Percentiles rank a stretch among this genome's conserved stretches.
phyloP scores from a whole-genome alignment of 2,329 filamentous ascomycete genomes.

The Epichloe sp. region DNA sequence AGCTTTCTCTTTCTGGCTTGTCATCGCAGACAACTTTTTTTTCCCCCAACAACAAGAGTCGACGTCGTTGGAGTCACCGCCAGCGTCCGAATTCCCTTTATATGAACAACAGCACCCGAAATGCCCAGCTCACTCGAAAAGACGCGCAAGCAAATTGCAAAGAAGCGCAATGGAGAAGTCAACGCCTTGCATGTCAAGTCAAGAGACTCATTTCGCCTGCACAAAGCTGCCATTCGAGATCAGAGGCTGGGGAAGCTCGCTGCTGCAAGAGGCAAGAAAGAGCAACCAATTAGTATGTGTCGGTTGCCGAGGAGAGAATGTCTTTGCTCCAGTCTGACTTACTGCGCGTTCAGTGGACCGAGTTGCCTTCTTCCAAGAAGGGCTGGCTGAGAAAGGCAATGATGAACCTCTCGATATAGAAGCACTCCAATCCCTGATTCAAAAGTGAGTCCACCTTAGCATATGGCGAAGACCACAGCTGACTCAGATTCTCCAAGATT shows the following conservation, averaged over 20 bases:
- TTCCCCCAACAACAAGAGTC: background rate
- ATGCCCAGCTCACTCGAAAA: constrained; percentile 75
- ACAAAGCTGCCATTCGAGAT: constrained; percentile 67
- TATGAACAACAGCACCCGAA: constrained; percentile 12
- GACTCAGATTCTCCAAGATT: constrained; percentile 31
- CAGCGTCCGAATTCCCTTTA: too few relatives aligned
- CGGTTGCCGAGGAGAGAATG: background rate
- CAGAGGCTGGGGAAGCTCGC: constrained; percentile 66
- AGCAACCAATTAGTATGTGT: constrained; percentile 55
- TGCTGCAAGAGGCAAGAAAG: constrained; percentile 56
- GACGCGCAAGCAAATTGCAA: constrained; percentile 76
- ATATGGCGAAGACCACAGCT: constrained; percentile 10
- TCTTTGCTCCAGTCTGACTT: constrained; percentile 2
- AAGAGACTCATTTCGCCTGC: constrained; percentile 69
- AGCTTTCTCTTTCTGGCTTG: background rate
- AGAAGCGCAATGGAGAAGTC: constrained; percentile 66
- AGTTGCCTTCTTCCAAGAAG: constrained; percentile 54
- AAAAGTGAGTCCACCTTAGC: constrained; percentile 33
- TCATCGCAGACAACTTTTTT: constrained; percentile 1
- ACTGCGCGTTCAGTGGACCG: constrained; percentile 20
- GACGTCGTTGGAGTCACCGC: background rate
- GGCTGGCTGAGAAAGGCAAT: constrained; percentile 35
- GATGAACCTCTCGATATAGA: constrained; percentile 37
- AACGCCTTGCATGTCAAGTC: constrained; percentile 77
- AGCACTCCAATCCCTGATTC: constrained; percentile 48